phyloP scores from a whole-genome alignment of 1,284 basidiomycete species.

The Apiotrichum akiyoshidainum region DNA sequence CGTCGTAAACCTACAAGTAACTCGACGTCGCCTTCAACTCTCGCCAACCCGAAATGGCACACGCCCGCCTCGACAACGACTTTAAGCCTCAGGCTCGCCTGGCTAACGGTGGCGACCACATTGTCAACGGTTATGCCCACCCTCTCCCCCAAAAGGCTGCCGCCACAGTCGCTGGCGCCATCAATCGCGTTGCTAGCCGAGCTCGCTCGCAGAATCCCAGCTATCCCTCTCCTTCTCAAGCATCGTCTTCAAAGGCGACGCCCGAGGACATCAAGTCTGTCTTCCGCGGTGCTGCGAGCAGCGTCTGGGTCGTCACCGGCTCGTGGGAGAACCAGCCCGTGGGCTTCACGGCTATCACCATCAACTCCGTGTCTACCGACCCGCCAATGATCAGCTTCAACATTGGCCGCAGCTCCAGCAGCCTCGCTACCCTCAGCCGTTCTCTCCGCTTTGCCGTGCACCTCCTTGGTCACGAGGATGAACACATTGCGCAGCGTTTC shows the following conservation, averaged over 20 bases:
- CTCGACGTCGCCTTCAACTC: too few species aligned
- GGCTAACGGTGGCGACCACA: slow-evolving; percentile 2
- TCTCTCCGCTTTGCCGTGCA: slow-evolving; percentile 15
- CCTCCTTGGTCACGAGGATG: slow-evolving; percentile 11
- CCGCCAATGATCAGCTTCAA: slow-evolving; percentile 22
- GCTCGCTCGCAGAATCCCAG: neutral
- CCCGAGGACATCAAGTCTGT: slow-evolving; percentile 3
- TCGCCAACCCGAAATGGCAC: neutral
- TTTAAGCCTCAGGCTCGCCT: neutral
- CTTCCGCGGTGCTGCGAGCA: slow-evolving; percentile 15
- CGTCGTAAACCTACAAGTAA: too few species aligned
- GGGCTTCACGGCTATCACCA: slow-evolving; percentile 19
- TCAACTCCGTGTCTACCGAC: slow-evolving; percentile 19
- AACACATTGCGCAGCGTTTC: slow-evolving; percentile 12
- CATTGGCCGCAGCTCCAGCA: slow-evolving; percentile 10
- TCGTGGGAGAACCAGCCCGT: slow-evolving; percentile 11
- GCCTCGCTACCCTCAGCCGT: slow-evolving; percentile 12
- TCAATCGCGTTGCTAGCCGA: slow-evolving; percentile 9
- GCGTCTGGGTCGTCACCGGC: slow-evolving; percentile 17
- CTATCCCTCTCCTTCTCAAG: neutral
- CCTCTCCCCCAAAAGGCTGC: slow-evolving; percentile 1
- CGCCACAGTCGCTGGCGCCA: slow-evolving; percentile 14
- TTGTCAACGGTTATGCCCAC: slow-evolving; percentile 1
- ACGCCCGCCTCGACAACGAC: neutral
- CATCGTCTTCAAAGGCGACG: neutral